Evolutionary conservation across 164 flowering plant species (phyloP).

Genomic region (Tinospora cordifolia): DNA sequence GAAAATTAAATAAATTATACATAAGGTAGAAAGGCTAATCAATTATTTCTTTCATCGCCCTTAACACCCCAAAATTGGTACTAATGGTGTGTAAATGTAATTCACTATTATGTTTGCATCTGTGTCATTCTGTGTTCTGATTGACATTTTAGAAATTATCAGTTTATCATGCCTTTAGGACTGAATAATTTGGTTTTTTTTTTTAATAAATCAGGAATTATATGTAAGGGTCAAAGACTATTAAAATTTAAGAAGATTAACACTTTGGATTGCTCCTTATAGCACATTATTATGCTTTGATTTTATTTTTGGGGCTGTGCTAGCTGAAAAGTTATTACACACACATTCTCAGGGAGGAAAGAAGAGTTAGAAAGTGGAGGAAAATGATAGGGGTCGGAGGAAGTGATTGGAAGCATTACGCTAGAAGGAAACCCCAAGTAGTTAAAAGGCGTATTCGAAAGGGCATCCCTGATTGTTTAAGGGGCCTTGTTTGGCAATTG

Average conservation of each 20-base stretch:
- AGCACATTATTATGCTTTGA: neutral
- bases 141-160: neutral
- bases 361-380: constrained; percentile 85
- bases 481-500: constrained; percentile 99
- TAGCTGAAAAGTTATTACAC: neutral
- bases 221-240: neutral
- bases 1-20: no score
- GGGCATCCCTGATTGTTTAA: constrained; percentile 94
- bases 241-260: neutral
- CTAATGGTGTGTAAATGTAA: no score
- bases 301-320: neutral
- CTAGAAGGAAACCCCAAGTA: constrained; percentile 77
- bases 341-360: constrained; percentile 61
- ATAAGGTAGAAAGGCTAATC: no score
- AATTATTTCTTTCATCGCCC: no score
- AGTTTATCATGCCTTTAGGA: neutral
- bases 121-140: neutral
- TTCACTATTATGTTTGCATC: no score
- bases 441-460: constrained; percentile 85
- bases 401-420: constrained; percentile 96
- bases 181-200: no score
- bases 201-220: neutral
- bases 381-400: constrained; percentile 98
- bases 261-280: neutral
- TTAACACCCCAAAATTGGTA: no score